Base-by-base conservation (phyloP, 768 basidiomycete genomes). In the Boletus subparvulus region DNA sequence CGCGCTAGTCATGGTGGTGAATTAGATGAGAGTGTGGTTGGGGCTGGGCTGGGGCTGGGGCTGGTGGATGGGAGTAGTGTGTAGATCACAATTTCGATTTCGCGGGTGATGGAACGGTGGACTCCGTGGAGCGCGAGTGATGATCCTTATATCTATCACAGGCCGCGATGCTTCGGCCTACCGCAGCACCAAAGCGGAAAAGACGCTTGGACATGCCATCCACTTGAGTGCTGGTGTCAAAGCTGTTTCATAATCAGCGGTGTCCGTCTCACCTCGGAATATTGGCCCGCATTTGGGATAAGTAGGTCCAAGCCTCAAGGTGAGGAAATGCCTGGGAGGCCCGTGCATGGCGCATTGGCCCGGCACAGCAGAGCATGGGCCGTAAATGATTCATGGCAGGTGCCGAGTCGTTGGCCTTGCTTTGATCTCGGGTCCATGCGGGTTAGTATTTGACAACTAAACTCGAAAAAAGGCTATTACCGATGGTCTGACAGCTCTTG, bases 341-440 rank as follows among this genome's bases (percentile, higher is more conserved):
- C 49, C 33, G 59, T 14, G 51, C 40, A 52, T 24, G 44, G 30
- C 28, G 44, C 26, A 26, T 37, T 24, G 59, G 53, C 28, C 43
- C 6, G 42, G 46, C 36, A 37, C 35, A 45, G 21, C 16, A 33
- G 47, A 26, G 8, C 19, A 39, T 28, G 16, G 47, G 17, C 19
- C 26, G 14, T 30, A 26, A 21, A 35, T 30, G 43, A 44, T 8
- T 26, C 41, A 41, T 55, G 63, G 57, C 43, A 54, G 41, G 26
- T 53, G 54, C 64, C 64, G 56, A 43, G 24, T 26, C n/a, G 26
- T 13, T 26, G 56, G 14, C 47, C 52, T 66, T 66, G 64, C 64
- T 63, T 65, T 65, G 57, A 63, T n/a, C 54, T 41, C 48, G 46
- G 52, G 54, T 36, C 43, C 50, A 52, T 50, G 53, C 64, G 47